These are phyloP conservation scores for Naganishia cerealis DNA, from an alignment of 1,284 basidiomycete species.

Conservation along the genomic window DNA sequence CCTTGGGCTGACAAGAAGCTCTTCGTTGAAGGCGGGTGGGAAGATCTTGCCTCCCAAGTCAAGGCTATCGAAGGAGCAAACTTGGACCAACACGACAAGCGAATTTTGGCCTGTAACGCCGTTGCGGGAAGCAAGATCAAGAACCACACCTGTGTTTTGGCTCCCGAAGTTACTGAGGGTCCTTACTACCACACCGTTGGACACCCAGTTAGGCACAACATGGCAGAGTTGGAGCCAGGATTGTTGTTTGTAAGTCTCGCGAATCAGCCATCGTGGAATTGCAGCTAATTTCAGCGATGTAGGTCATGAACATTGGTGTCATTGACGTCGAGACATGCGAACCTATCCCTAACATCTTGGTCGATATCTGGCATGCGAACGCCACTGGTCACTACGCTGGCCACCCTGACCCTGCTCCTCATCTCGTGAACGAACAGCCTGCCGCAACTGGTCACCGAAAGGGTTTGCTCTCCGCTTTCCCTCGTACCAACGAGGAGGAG, in stretches of 20 bases:
- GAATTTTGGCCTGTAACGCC: constrained; percentile 33
- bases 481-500: constrained; percentile 52
- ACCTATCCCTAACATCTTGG: constrained; percentile 66
- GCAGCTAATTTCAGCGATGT: neutral
- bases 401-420: constrained; percentile 53
- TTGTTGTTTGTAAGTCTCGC: constrained; percentile 52
- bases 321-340: constrained; percentile 72
- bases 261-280: too few species aligned
- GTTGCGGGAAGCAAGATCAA: constrained; percentile 32
- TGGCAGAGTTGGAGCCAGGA: constrained; percentile 60
- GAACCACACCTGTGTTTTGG: constrained; percentile 37
- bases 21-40: constrained; percentile 33
- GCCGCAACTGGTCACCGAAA: constrained; percentile 48
- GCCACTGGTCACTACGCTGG: constrained; percentile 57
- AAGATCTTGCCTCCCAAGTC: constrained; percentile 29
- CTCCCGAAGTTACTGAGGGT: constrained; percentile 55
- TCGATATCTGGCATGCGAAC: constrained; percentile 68
- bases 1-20: constrained; percentile 27
- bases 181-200: constrained; percentile 58
- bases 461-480: constrained; percentile 53
- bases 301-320: constrained; percentile 65
- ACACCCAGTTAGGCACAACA: constrained; percentile 59
- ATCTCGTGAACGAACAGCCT: constrained; percentile 49
- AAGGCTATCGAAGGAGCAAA: constrained; percentile 25
- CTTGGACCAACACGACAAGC: constrained; percentile 22